phyloP scores from a whole-genome alignment of 345 rosid species.

The Leavenworthia alabamica region DNA sequence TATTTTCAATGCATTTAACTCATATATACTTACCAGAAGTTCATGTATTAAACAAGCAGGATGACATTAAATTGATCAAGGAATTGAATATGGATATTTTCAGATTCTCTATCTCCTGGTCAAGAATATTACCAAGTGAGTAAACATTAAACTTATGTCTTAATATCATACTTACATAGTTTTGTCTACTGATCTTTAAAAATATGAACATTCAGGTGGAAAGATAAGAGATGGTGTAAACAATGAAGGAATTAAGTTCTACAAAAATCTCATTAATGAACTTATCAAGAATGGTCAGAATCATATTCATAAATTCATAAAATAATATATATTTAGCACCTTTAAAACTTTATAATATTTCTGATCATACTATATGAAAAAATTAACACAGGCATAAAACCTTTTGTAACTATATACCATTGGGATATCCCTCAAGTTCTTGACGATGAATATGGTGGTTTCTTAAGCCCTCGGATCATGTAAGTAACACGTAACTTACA shows the following conservation, averaged over 20 bases:
- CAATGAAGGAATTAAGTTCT: slow-evolving; percentile 33
- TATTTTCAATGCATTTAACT: background rate
- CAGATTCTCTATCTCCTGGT: slow-evolving; percentile 44
- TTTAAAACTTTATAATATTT: background rate
- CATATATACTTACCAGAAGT: background rate
- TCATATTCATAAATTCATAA: background rate
- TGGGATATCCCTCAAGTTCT: slow-evolving; percentile 43
- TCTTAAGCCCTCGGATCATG: slow-evolving; percentile 34
- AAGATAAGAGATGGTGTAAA: slow-evolving; percentile 35
- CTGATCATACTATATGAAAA: background rate
- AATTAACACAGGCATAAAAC: slow-evolving; percentile 28
- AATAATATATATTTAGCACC: background rate
- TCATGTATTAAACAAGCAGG: slow-evolving; percentile 18
- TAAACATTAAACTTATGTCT: background rate
- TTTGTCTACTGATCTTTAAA: background rate
- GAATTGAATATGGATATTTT: slow-evolving; percentile 32
- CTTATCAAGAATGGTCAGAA: slow-evolving; percentile 26
- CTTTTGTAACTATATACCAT: slow-evolving; percentile 36
- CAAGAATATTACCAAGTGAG: slow-evolving; percentile 36
- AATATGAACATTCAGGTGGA: slow-evolving; percentile 26
- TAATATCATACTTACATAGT: background rate
- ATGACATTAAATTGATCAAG: slow-evolving; percentile 33
- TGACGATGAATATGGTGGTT: slow-evolving; percentile 39
- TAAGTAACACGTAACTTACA: slow-evolving; percentile 5
- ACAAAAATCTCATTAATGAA: slow-evolving; percentile 40